Conservation (phyloP, 2,329 filamentous ascomycete genomes). For the Calonectria leucothoes region DNA sequence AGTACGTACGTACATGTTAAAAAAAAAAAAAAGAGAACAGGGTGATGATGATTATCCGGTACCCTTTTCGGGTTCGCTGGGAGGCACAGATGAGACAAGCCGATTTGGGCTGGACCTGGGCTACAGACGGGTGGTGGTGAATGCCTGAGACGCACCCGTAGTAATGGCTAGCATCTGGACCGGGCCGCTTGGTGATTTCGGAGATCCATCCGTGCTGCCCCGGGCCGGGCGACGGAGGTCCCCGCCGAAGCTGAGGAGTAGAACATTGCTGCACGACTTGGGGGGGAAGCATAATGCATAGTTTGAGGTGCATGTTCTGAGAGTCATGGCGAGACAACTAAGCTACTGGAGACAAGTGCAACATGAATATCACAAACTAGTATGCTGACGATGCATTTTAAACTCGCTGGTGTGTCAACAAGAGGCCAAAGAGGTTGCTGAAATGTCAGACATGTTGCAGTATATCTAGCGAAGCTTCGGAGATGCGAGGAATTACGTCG, state of each 20-base stretch:
- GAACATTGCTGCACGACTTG: not conserved
- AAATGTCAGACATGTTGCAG: not conserved
- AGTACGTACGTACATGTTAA: not conserved
- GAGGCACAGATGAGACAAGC: not conserved
- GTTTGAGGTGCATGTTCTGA: not conserved
- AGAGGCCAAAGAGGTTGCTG: not conserved
- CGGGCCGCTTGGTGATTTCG: slow-evolving; percentile 12
- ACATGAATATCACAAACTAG: not conserved
- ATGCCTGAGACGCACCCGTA: not conserved
- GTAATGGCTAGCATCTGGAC: not conserved
- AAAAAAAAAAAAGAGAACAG: too few relatives aligned
- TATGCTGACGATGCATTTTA: not conserved
- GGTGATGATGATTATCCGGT: not conserved
- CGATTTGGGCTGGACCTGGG: not conserved
- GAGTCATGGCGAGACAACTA: not conserved
- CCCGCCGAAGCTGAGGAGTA: not conserved
- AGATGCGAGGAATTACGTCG: slow-evolving; percentile 23
- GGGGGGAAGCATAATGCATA: too few relatives aligned
- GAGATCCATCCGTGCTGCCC: not conserved
- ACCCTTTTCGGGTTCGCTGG: not conserved
- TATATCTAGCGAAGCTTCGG: not conserved
- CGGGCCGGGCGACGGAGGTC: slow-evolving; percentile 20
- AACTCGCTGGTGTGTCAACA: not conserved
- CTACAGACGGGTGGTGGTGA: not conserved
- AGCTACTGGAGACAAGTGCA: not conserved